These are phyloP conservation scores for Neurospora africana DNA, from an alignment of 495 filamentous ascomycete genomes.

Conservation along the genomic window DNA sequence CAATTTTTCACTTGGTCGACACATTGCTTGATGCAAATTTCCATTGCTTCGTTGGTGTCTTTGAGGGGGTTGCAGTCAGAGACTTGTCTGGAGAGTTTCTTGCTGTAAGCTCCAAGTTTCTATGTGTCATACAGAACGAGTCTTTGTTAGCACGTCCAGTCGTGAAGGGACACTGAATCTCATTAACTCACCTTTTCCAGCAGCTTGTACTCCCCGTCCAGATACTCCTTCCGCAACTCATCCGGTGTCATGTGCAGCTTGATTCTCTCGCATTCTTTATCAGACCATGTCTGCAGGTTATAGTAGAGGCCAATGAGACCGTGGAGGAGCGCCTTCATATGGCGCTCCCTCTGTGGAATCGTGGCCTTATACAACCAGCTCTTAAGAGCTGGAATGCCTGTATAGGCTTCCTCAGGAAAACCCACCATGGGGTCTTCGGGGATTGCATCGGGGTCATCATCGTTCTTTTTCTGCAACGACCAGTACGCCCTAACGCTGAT, in stretches of 20 bases:
- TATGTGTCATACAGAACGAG: background rate
- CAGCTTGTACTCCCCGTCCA: background rate
- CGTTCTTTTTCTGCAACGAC: background rate
- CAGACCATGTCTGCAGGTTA: slow-evolving; percentile 10
- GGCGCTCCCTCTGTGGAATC: slow-evolving; percentile 6
- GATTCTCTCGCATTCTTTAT: slow-evolving; percentile 1
- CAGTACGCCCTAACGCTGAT: slow-evolving; percentile 14
- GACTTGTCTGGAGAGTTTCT: background rate
- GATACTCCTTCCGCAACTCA: background rate
- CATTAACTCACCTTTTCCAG: background rate
- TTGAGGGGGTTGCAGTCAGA: background rate
- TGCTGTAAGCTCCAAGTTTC: background rate
- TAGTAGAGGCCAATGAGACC: slow-evolving; percentile 5
- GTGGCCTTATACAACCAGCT: slow-evolving; percentile 13
- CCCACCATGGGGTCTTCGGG: background rate
- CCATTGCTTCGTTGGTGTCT: background rate
- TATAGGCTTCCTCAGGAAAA: slow-evolving; percentile 12
- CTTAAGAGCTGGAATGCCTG: slow-evolving; percentile 13
- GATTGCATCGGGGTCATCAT: background rate
- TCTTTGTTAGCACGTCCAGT: background rate
- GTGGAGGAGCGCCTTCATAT: slow-evolving; percentile 8
- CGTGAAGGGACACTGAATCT: no score
- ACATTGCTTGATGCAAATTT: background rate
- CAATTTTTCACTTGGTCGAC: slow-evolving; percentile 2
- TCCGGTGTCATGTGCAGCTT: slow-evolving; percentile 1